A percentile compares a stretch with the other conserved stretches of the same genome.
phyloP scores from a whole-genome alignment of 1,284 basidiomycete species.

The Heterobasidion parviporum region DNA sequence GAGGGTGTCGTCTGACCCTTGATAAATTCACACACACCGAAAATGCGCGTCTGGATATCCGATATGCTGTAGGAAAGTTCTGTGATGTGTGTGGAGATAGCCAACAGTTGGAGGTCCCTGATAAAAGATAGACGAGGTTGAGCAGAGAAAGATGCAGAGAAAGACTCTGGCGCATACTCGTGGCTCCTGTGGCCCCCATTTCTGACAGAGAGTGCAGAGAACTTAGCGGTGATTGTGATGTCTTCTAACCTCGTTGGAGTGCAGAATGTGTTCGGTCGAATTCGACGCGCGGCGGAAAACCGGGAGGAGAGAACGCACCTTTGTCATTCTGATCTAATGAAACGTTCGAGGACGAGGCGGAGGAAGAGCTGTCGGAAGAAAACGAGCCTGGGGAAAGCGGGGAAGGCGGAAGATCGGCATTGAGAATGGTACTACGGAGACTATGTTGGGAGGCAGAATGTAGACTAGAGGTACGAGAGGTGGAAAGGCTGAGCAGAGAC shows the following conservation, averaged over 20 bases:
- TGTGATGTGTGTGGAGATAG: constrained; percentile 75
- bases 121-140: neutral
- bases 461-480: constrained; percentile 30
- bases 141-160: neutral
- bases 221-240: constrained; percentile 53
- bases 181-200: constrained; percentile 47
- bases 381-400: constrained; percentile 34
- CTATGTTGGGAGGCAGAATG: constrained; percentile 22
- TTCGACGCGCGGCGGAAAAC: constrained; percentile 10
- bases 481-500: constrained; percentile 30
- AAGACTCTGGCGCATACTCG: constrained; percentile 26
- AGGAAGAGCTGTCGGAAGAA: constrained; percentile 23
- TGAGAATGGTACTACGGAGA: constrained; percentile 19
- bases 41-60: constrained; percentile 81
- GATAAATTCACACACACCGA: constrained; percentile 43
- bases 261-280: constrained; percentile 8
- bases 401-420: constrained; percentile 15
- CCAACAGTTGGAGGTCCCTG: constrained; percentile 66
- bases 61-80: constrained; percentile 76
- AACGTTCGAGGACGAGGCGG: constrained; percentile 44
- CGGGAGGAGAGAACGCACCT: constrained; percentile 30
- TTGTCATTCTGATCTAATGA: constrained; percentile 50
- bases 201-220: constrained; percentile 27
- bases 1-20: neutral
- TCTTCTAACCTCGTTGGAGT: constrained; percentile 41